Evolutionary conservation across 2,329 filamentous ascomycete species (phyloP).

Genomic region (Monilinia fructigena): DNA sequence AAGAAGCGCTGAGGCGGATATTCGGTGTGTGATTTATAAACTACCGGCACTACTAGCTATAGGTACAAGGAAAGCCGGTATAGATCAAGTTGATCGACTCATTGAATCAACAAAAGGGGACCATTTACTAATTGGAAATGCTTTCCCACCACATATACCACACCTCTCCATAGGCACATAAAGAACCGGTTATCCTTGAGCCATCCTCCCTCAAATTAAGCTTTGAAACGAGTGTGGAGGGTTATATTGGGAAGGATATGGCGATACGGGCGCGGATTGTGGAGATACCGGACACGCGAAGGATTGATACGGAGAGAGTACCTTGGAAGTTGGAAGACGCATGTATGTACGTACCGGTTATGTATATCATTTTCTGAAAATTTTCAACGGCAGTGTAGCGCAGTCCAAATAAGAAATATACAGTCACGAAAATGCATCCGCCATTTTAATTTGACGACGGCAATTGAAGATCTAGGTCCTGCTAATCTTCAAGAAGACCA

Average conservation of each 20-base stretch:
- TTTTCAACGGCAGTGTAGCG: neutral
- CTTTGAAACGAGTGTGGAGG: constrained; percentile 8
- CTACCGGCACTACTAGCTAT: neutral
- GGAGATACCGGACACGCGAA: neutral
- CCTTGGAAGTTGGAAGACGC: neutral
- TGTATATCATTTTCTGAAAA: neutral
- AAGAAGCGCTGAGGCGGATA: neutral
- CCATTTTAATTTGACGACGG: neutral
- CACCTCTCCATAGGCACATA: neutral
- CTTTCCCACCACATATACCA: neutral
- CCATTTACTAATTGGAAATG: neutral
- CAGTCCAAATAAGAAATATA: neutral
- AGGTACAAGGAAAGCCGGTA: too few relatives aligned
- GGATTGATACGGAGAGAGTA: neutral
- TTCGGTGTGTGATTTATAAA: constrained; percentile 2
- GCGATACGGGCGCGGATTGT: neutral
- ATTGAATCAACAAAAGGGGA: neutral
- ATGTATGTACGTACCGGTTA: neutral
- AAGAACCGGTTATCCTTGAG: too few relatives aligned
- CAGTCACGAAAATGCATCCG: neutral
- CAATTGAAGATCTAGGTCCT: neutral
- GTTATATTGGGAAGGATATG: neutral
- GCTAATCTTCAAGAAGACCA: neutral
- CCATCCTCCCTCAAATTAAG: neutral
- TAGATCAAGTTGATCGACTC: neutral